These are phyloP conservation scores for Fusarium globosum DNA, from an alignment of 2,329 filamentous ascomycete species.

Conservation along the genomic window DNA sequence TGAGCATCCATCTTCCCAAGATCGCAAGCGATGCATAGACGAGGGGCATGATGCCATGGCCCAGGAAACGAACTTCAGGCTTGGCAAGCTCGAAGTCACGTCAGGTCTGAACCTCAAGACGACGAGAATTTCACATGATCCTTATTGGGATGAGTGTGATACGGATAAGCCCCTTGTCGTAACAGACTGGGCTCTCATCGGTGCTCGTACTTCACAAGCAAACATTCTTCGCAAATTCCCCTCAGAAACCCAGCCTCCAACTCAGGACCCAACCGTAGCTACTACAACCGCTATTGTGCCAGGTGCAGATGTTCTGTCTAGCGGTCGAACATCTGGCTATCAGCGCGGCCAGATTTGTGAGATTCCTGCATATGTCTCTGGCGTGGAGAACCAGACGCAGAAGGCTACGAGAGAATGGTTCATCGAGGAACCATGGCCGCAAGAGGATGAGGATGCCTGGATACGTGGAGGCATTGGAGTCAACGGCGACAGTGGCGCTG, in stretches of 20 bases:
- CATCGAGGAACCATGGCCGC: conserved; percentile 53
- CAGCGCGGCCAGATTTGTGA: conserved; percentile 57
- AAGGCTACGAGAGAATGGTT: conserved; percentile 60
- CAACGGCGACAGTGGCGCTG: conserved; percentile 58
- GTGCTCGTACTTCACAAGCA: conserved; percentile 49
- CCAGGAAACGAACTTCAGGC: conserved; percentile 42
- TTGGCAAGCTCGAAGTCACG: conserved; percentile 54
- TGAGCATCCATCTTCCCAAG: conserved; percentile 56
- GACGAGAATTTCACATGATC: conserved; percentile 56
- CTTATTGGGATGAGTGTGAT: conserved; percentile 57
- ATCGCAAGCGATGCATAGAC: conserved; percentile 51
- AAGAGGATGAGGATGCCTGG: conserved; percentile 57
- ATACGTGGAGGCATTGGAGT: conserved; percentile 59
- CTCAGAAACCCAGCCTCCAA: conserved; percentile 46
- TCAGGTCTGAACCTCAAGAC: conserved; percentile 57
- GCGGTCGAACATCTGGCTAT: conserved; percentile 57
- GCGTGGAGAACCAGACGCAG: conserved; percentile 53
- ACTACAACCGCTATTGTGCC: conserved; percentile 48
- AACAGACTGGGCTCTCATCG: conserved; percentile 58
- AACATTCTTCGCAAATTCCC: conserved; percentile 58
- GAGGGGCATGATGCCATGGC: conserved; percentile 53
- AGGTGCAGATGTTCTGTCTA: conserved; percentile 52
- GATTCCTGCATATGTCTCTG: conserved; percentile 56
- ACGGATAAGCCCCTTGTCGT: conserved; percentile 55
- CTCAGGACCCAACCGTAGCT: conserved; percentile 49